Percentiles rank a stretch among this genome's conserved stretches.
These are phyloP conservation scores for Penicillium ochrochloron DNA, from an alignment of 495 filamentous ascomycete genomes.

Conservation along the genomic window DNA sequence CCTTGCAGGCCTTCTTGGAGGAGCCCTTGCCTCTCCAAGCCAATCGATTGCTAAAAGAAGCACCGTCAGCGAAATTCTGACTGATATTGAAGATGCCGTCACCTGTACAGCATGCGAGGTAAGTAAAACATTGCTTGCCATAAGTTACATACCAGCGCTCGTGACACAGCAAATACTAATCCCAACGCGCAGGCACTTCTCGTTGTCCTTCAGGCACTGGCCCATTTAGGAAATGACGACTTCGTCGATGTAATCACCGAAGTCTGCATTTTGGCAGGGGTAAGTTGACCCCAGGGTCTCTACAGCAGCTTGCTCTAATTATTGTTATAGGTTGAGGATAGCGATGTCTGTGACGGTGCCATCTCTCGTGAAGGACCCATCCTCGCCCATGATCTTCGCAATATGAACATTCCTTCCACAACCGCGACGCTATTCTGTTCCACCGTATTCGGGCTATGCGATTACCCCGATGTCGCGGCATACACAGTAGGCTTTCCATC, in stretches of 20 bases:
- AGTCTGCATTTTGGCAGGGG: constrained; percentile 48
- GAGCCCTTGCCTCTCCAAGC: constrained; percentile 16
- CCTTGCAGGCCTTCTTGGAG: constrained; percentile 15
- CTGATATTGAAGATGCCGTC: constrained; percentile 47
- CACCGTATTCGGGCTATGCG: constrained; percentile 54
- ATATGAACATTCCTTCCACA: constrained; percentile 49
- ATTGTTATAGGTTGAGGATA: constrained; percentile 39
- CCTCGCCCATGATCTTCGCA: constrained; percentile 50
- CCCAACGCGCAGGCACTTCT: constrained; percentile 38
- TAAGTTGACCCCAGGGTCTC: constrained; percentile 20
- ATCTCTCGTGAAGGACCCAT: constrained; percentile 54
- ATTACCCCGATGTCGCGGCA: constrained; percentile 46
- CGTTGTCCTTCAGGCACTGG: constrained; percentile 47
- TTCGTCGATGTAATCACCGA: constrained; percentile 49
- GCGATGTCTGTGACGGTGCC: constrained; percentile 53
- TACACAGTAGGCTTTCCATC: constrained; percentile 51
- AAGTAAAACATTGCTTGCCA: constrained; percentile 9
- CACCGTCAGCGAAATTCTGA: constrained; percentile 23
- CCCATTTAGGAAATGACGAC: constrained; percentile 45
- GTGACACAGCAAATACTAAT: neutral
- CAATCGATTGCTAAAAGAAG: constrained; percentile 17
- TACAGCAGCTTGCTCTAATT: neutral
- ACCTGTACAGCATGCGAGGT: constrained; percentile 55
- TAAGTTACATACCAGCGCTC: neutral
- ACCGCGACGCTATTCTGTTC: constrained; percentile 54